phyloP scores from a whole-genome alignment of 306 rosid genomes.

The Vicia villosa region DNA sequence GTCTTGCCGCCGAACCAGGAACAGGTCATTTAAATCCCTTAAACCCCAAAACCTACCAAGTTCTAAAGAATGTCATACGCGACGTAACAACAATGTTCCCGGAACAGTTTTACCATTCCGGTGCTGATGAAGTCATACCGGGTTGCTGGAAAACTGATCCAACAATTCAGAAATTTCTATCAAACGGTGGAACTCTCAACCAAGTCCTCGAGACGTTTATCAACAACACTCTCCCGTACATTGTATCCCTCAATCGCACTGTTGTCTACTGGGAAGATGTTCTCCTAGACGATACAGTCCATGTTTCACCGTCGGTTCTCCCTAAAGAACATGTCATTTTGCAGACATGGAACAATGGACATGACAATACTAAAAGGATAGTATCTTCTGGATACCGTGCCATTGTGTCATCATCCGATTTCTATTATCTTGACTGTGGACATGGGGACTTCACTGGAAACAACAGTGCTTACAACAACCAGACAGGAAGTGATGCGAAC shows the following conservation, averaged over 20 bases:
- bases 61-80: constrained; percentile 61
- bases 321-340: constrained; percentile 69
- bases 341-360: constrained; percentile 89
- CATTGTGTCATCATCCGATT: constrained; percentile 73
- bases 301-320: constrained; percentile 50
- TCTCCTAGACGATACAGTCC: constrained; percentile 45
- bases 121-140: constrained; percentile 78
- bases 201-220: constrained; percentile 71
- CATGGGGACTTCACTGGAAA: constrained; percentile 80
- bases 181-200: constrained; percentile 69
- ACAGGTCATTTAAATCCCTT: constrained; percentile 89
- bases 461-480: constrained; percentile 51
- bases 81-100: constrained; percentile 66
- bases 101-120: constrained; percentile 70
- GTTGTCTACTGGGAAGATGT: constrained; percentile 87
- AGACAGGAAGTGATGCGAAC: constrained; percentile 28
- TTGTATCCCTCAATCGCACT: constrained; percentile 75
- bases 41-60: constrained; percentile 76
- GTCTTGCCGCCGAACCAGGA: constrained; percentile 80
- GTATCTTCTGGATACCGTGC: constrained; percentile 71
- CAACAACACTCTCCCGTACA: constrained; percentile 69
- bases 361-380: constrained; percentile 63
- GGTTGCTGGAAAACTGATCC: constrained; percentile 87
- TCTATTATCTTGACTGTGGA: constrained; percentile 88
- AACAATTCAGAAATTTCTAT: constrained; percentile 51